Evolutionary conservation across 1,139 yeast genomes (phyloP).

Genomic region (Diutina pseudorugosa): DNA sequence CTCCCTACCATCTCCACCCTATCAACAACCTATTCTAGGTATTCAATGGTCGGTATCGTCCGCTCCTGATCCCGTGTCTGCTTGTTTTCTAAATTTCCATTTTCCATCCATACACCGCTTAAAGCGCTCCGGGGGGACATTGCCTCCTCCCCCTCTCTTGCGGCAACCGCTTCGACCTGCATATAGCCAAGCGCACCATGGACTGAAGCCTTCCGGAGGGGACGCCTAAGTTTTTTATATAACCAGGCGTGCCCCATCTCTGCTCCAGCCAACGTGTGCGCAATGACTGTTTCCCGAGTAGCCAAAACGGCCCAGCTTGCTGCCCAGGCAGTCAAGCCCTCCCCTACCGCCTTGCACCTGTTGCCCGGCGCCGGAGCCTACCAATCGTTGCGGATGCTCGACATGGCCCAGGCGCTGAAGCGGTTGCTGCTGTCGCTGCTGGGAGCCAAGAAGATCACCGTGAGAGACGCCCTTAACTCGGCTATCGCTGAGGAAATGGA

Average conservation of each 20-base stretch:
- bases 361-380: constrained; percentile 1
- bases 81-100: too few species aligned
- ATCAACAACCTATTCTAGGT: too few species aligned
- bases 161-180: background rate
- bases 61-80: too few species aligned
- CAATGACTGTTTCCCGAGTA: background rate
- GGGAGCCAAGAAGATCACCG: constrained; percentile 64
- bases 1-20: too few species aligned
- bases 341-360: background rate
- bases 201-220: background rate
- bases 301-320: constrained; percentile 3
- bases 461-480: constrained; percentile 91
- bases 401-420: constrained; percentile 16
- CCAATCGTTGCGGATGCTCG: constrained; percentile 15
- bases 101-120: too few species aligned
- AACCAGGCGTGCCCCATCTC: background rate
- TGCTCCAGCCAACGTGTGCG: background rate
- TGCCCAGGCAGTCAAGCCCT: background rate
- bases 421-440: constrained; percentile 38
- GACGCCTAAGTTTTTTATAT: background rate
- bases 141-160: too few species aligned
- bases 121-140: too few species aligned
- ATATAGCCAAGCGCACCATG: background rate
- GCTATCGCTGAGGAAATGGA: constrained; percentile 97
- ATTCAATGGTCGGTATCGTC: too few species aligned